These are phyloP conservation scores for Alternaria ventricosa DNA, from an alignment of 2,329 filamentous ascomycete species.

Conservation along the genomic window DNA sequence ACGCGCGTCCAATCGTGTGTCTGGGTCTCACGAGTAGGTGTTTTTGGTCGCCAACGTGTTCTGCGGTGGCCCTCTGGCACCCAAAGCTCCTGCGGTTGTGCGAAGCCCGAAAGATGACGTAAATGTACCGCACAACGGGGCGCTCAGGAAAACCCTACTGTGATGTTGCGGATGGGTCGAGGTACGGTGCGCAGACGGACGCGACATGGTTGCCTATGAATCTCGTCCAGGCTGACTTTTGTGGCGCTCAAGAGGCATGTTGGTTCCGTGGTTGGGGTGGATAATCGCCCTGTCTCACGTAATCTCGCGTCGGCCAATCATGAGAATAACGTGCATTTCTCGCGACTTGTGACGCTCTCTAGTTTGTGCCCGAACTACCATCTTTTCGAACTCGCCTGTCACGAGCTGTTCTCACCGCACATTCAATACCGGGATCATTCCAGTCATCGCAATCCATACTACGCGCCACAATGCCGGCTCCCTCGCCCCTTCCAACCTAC, in stretches of 20 bases:
- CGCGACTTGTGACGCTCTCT: neutral
- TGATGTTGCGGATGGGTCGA: neutral
- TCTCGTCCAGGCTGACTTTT: slow-evolving; percentile 6
- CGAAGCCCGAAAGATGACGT: neutral
- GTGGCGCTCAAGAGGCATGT: slow-evolving; percentile 11
- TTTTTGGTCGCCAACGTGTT: neutral
- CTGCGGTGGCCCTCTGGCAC: neutral
- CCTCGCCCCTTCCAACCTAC: slow-evolving; percentile 40
- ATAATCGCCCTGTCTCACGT: slow-evolving; percentile 17
- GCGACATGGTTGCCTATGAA: neutral
- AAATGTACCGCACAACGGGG: neutral
- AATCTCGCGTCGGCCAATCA: slow-evolving; percentile 18
- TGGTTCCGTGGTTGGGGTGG: slow-evolving; percentile 7
- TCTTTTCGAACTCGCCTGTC: neutral
- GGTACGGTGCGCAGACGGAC: neutral
- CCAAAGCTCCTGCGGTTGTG: neutral
- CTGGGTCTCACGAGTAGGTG: neutral
- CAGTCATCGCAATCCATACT: neutral
- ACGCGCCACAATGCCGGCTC: slow-evolving; percentile 36
- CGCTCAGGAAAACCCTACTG: neutral
- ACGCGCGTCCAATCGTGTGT: neutral
- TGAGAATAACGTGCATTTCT: slow-evolving; percentile 2
- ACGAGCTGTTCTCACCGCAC: neutral
- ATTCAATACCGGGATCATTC: neutral
- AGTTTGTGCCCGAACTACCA: neutral